A percentile compares a stretch with the other conserved stretches of the same genome.
Conservation (phyloP, 1,284 basidiomycete genomes). For the Cutaneotrichosporon cutaneum region DNA sequence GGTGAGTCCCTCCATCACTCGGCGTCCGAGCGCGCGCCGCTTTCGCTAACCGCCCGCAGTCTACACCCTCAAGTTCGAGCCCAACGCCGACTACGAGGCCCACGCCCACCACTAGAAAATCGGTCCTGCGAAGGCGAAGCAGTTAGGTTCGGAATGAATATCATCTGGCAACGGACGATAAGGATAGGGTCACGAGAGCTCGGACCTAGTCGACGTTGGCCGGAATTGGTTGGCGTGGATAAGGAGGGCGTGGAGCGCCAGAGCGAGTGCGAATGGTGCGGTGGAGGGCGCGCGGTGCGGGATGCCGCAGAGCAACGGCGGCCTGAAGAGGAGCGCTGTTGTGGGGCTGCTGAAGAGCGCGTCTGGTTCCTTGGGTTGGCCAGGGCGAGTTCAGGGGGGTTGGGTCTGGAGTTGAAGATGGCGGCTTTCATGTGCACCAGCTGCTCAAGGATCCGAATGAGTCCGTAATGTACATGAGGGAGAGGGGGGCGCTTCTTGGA, state of each 20-base stretch:
- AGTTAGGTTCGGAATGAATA: constrained; percentile 28
- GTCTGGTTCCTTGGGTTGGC: no score
- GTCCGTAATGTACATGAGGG: no score
- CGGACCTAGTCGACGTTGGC: not conserved
- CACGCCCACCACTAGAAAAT: constrained; percentile 45
- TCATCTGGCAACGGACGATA: constrained; percentile 10
- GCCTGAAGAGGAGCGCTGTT: no score
- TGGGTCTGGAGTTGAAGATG: no score
- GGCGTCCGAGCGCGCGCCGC: not conserved
- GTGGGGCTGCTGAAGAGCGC: no score
- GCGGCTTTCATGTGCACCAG: no score
- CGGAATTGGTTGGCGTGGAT: not conserved
- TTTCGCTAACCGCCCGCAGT: constrained; percentile 29
- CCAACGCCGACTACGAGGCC: constrained; percentile 30
- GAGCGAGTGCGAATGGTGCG: not conserved
- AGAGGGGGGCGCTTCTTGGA: no score
- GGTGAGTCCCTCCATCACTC: constrained; percentile 33
- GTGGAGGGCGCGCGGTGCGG: no score
- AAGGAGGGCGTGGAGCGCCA: not conserved
- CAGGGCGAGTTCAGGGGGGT: no score
- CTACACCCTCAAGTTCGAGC: constrained; percentile 52
- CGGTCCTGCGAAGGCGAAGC: constrained; percentile 17
- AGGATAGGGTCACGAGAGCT: not conserved
- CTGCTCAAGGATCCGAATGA: no score
- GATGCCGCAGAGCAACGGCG: no score